Conservation (phyloP, 2,329 filamentous ascomycete species). For the Ustulina deusta region DNA sequence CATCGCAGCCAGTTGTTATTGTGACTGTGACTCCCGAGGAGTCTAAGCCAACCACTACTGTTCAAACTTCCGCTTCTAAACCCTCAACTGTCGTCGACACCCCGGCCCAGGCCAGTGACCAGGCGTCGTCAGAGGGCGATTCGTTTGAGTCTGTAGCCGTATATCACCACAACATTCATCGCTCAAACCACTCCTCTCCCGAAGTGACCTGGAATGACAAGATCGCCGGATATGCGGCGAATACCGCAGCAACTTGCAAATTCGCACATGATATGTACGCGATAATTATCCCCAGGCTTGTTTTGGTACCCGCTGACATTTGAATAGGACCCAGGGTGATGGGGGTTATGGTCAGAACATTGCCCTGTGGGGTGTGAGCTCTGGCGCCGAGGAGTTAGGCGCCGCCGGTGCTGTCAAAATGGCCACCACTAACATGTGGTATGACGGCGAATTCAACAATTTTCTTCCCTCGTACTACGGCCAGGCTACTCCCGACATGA, state of each 20-base stretch:
- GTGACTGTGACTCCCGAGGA: conserved; percentile 43
- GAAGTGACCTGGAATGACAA: conserved; percentile 73
- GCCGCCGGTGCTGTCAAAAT: conserved; percentile 68
- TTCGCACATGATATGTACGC: conserved; percentile 80
- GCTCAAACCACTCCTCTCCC: conserved; percentile 80
- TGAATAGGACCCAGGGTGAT: conserved; percentile 64
- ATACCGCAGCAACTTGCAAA: conserved; percentile 73
- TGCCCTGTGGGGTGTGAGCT: conserved; percentile 67
- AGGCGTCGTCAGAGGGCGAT: conserved; percentile 43
- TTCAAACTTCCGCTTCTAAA: no score
- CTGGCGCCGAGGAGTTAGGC: conserved; percentile 60
- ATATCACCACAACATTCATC: conserved; percentile 87
- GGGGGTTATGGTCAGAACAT: conserved; percentile 92
- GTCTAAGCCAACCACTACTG: conserved; percentile 20
- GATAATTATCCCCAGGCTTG: conserved; percentile 52
- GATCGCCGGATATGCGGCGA: conserved; percentile 72
- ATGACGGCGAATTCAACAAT: conserved; percentile 78
- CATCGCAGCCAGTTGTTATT: conserved; percentile 32
- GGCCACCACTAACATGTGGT: conserved; percentile 86
- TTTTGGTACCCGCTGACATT: conserved; percentile 49
- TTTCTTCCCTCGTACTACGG: conserved; percentile 71
- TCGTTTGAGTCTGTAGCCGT: conserved; percentile 61
- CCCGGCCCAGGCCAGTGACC: conserved; percentile 27
- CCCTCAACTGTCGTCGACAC: conserved; percentile 20
- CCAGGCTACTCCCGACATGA: conserved; percentile 67